A percentile compares a stretch with the other conserved stretches of the same genome.
These are phyloP conservation scores for Sextonia rubra DNA, from an alignment of 164 flowering plant species.

Conservation along the genomic window DNA sequence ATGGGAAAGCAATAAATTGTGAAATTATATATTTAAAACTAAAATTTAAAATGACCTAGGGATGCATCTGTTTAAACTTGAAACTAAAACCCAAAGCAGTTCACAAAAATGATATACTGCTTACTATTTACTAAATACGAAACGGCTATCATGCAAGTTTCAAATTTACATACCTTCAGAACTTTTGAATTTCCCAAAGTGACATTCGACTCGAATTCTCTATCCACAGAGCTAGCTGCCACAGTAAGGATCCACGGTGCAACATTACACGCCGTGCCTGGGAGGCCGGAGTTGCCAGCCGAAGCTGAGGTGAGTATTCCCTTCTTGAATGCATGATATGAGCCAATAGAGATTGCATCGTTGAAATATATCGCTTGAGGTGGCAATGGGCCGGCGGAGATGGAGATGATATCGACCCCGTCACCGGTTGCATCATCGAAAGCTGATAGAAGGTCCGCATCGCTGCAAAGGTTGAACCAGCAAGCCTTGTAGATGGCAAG, in stretches of 20 bases:
- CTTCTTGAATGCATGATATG: constrained; percentile 19
- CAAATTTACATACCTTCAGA: constrained; percentile 16
- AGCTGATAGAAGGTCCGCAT: constrained; percentile 17
- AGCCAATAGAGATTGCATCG: constrained; percentile 17
- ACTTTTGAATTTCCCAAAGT: constrained; percentile 23
- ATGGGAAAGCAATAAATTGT: too few relatives aligned
- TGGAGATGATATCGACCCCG: constrained; percentile 24
- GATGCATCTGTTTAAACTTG: too few relatives aligned
- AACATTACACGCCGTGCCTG: not conserved
- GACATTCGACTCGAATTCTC: constrained; percentile 14
- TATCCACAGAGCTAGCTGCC: constrained; percentile 18
- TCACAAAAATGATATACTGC: too few relatives aligned
- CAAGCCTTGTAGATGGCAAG: constrained; percentile 67
- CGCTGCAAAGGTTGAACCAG: constrained; percentile 22
- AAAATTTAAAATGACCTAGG: too few relatives aligned
- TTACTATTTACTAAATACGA: too few relatives aligned
- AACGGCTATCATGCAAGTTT: too few relatives aligned
- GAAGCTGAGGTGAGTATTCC: constrained; percentile 20
- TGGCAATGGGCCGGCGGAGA: constrained; percentile 4
- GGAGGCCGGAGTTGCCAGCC: constrained; percentile 19
- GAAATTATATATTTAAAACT: too few relatives aligned
- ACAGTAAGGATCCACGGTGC: constrained; percentile 27
- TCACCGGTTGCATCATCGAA: constrained; percentile 25
- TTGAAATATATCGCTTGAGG: constrained; percentile 1
- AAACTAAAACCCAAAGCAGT: too few relatives aligned